phyloP scores from a whole-genome alignment of 768 basidiomycete species.

The Russula earlei region DNA sequence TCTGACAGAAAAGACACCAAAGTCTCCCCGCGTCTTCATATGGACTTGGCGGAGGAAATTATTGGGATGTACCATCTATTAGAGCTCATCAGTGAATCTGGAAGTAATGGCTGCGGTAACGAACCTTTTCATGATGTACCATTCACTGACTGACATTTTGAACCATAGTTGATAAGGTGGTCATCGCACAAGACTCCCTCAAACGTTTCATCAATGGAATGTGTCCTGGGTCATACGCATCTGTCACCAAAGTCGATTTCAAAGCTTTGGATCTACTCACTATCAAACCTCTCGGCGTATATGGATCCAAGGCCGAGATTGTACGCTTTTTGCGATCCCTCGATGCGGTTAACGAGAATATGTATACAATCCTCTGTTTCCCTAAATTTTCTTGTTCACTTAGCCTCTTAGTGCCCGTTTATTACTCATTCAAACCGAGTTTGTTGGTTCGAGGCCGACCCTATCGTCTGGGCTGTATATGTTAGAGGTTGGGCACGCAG shows the following conservation, averaged over 20 bases:
- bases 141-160: too few species aligned
- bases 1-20: too few species aligned
- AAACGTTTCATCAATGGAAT: constrained; percentile 38
- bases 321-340: constrained; percentile 34
- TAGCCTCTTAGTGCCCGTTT: constrained; percentile 15
- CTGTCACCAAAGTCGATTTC: constrained; percentile 24
- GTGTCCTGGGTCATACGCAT: constrained; percentile 40
- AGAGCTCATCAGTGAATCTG: too few species aligned
- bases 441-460: constrained; percentile 18
- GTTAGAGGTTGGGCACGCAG: constrained; percentile 20
- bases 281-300: constrained; percentile 46
- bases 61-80: too few species aligned
- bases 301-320: constrained; percentile 46
- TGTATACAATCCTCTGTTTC: constrained; percentile 27
- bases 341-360: constrained; percentile 29
- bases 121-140: too few species aligned
- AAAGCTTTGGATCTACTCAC: constrained; percentile 34
- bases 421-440: constrained; percentile 15
- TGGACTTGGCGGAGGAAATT: too few species aligned
- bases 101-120: too few species aligned
- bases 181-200: constrained; percentile 45
- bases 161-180: constrained; percentile 46
- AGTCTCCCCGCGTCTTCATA: too few species aligned
- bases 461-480: constrained; percentile 48
- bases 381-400: too few species aligned